Evolutionary conservation across 768 basidiomycete genomes (phyloP).

Genomic region (Kwoniella bestiolae): DNA sequence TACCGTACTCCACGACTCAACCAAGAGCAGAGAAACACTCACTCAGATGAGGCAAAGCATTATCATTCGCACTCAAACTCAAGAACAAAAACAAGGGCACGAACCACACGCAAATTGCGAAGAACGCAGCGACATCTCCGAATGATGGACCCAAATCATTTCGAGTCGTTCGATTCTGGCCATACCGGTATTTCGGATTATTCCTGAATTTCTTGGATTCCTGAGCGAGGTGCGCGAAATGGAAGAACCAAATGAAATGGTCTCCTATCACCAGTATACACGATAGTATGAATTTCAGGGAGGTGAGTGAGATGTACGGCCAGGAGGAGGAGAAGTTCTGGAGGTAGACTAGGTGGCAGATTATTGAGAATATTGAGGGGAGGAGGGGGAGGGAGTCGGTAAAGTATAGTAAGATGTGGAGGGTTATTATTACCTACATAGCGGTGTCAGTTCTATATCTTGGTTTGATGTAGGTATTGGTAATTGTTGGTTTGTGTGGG

Average conservation of each 20-base stretch:
- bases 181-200: slow-evolving; percentile 29
- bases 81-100: slow-evolving; percentile 91
- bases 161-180: slow-evolving; percentile 2
- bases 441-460: no score
- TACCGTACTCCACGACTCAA: not conserved
- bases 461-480: no score
- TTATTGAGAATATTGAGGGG: slow-evolving; percentile 75
- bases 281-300: slow-evolving; percentile 79
- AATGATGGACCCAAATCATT: slow-evolving; percentile 45
- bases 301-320: slow-evolving; percentile 92
- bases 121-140: slow-evolving; percentile 63
- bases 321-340: slow-evolving; percentile 87
- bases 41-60: slow-evolving; percentile 72
- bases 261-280: slow-evolving; percentile 82
- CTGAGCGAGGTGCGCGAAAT: slow-evolving; percentile 68
- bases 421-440: slow-evolving; percentile 71
- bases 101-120: slow-evolving; percentile 62
- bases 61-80: slow-evolving; percentile 94
- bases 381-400: slow-evolving; percentile 78
- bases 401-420: slow-evolving; percentile 78
- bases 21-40: slow-evolving; percentile 14
- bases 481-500: not conserved
- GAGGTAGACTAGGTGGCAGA: slow-evolving; percentile 85
- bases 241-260: slow-evolving; percentile 96
- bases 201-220: slow-evolving; percentile 42